These are phyloP conservation scores for Daedaleopsis sinensis DNA, from an alignment of 768 basidiomycete genomes.

Conservation along the genomic window DNA sequence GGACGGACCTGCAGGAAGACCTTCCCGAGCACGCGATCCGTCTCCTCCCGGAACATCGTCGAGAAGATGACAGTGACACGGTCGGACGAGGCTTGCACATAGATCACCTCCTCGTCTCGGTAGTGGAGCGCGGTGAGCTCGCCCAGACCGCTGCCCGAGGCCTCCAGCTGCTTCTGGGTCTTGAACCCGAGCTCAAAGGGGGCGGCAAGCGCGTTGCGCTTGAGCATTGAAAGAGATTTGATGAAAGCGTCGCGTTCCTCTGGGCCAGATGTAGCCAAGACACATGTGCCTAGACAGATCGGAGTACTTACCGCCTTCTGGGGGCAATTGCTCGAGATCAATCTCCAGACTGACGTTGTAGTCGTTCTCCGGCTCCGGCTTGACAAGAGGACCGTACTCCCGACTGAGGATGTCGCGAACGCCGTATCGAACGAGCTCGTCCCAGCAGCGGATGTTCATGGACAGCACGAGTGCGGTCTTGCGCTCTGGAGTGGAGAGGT, in stretches of 20 bases:
- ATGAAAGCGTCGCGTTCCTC: slow-evolving; percentile 82
- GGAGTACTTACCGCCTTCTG: slow-evolving; percentile 66
- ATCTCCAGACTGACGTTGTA: slow-evolving; percentile 88
- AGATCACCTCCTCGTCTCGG: slow-evolving; percentile 96
- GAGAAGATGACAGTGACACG: slow-evolving; percentile 98
- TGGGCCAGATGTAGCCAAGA: slow-evolving; percentile 36
- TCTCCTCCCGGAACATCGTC: slow-evolving; percentile 96
- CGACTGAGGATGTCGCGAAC: slow-evolving; percentile 76
- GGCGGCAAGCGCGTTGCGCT: slow-evolving; percentile 92
- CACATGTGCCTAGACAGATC: background rate
- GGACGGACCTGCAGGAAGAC: slow-evolving; percentile 89
- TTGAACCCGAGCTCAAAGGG: slow-evolving; percentile 91
- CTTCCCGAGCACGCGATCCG: slow-evolving; percentile 95
- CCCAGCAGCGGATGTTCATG: slow-evolving; percentile 98
- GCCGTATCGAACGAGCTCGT: slow-evolving; percentile 87
- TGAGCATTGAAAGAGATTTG: slow-evolving; percentile 79
- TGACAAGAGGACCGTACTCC: slow-evolving; percentile 80
- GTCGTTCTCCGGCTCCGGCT: slow-evolving; percentile 74
- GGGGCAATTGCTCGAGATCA: slow-evolving; percentile 84
- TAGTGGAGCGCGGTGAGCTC: slow-evolving; percentile 94
- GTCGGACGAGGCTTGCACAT: slow-evolving; percentile 89
- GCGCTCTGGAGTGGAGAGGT: slow-evolving; percentile 83
- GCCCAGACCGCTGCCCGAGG: slow-evolving; percentile 64
- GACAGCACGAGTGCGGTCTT: slow-evolving; percentile 78
- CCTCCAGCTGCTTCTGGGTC: slow-evolving; percentile 82